Conservation (phyloP, 176 grass and related monocot species). For the Oryza glaberrima region DNA sequence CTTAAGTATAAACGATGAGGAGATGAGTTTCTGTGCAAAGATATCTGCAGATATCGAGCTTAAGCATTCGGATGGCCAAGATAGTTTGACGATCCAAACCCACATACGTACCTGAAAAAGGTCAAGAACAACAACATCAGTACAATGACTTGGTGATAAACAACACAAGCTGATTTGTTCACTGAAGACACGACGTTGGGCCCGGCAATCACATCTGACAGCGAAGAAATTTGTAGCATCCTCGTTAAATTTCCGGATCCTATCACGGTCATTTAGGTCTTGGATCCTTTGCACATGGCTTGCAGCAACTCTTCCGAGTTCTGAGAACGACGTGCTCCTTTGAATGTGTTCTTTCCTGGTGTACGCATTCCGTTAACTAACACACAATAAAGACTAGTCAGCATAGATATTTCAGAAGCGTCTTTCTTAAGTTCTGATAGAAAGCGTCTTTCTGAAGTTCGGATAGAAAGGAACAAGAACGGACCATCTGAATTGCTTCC, state of each 20-base stretch:
- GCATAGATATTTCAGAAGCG: background rate
- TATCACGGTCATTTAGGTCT: background rate
- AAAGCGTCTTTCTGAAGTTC: background rate
- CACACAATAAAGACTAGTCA: background rate
- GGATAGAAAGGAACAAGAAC: background rate
- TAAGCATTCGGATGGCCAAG: constrained; percentile 1
- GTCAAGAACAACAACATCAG: constrained; percentile 1
- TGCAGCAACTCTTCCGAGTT: background rate
- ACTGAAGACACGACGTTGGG: constrained; percentile 29
- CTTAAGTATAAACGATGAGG: constrained; percentile 3
- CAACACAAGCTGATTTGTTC: background rate
- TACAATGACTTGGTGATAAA: background rate
- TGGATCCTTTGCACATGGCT: background rate
- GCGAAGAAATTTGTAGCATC: background rate
- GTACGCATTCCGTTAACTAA: background rate
- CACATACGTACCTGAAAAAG: constrained; percentile 30
- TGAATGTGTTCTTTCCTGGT: background rate
- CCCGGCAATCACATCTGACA: constrained; percentile 3
- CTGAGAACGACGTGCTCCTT: background rate
- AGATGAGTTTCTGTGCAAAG: background rate
- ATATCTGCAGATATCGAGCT: background rate
- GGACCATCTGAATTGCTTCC: background rate
- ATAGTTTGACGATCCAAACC: constrained; percentile 33
- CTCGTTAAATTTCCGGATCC: background rate
- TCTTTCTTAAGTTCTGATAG: background rate